Conservation (phyloP, 305 asterid genomes). For the Euphrasia arctica region DNA sequence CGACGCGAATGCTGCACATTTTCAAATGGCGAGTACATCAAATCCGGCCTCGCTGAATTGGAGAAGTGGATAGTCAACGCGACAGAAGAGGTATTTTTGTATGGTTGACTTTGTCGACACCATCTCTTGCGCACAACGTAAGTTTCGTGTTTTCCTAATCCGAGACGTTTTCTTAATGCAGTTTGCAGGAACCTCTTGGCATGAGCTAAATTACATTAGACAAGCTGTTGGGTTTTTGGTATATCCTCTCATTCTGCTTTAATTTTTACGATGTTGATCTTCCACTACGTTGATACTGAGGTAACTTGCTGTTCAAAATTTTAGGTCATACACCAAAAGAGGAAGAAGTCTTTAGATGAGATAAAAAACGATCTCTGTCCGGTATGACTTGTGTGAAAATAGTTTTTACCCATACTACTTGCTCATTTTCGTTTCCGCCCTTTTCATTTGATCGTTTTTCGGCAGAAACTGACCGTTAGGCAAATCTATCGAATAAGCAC, state of each 20-base stretch:
- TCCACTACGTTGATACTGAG: slow-evolving; percentile 21
- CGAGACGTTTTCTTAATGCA: slow-evolving; percentile 36
- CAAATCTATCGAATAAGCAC: slow-evolving; percentile 98
- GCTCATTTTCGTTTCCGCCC: slow-evolving; percentile 9
- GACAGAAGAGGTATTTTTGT: slow-evolving; percentile 66
- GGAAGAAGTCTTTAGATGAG: slow-evolving; percentile 90
- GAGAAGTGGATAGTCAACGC: slow-evolving; percentile 93
- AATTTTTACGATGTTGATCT: slow-evolving; percentile 9
- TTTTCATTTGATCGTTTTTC: slow-evolving; percentile 13
- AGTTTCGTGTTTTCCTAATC: slow-evolving; percentile 20
- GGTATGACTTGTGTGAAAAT: slow-evolving; percentile 41
- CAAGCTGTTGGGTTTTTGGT: slow-evolving; percentile 99
- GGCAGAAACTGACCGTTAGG: slow-evolving; percentile 83
- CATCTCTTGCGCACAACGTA: slow-evolving; percentile 11
- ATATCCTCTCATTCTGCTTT: slow-evolving; percentile 21
- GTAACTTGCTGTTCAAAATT: slow-evolving; percentile 21
- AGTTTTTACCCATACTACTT: neutral
- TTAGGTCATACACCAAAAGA: slow-evolving; percentile 95
- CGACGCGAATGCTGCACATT: slow-evolving; percentile 98
- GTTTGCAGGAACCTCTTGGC: slow-evolving; percentile 99
- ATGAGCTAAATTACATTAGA: slow-evolving; percentile 89
- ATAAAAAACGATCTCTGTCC: slow-evolving; percentile 94
- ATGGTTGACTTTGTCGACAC: slow-evolving; percentile 19
- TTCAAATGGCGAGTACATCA: slow-evolving; percentile 91
- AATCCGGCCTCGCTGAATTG: slow-evolving; percentile 94